Conservation (phyloP, 2,329 filamentous ascomycete species). For the Clonostachys rosea region DNA sequence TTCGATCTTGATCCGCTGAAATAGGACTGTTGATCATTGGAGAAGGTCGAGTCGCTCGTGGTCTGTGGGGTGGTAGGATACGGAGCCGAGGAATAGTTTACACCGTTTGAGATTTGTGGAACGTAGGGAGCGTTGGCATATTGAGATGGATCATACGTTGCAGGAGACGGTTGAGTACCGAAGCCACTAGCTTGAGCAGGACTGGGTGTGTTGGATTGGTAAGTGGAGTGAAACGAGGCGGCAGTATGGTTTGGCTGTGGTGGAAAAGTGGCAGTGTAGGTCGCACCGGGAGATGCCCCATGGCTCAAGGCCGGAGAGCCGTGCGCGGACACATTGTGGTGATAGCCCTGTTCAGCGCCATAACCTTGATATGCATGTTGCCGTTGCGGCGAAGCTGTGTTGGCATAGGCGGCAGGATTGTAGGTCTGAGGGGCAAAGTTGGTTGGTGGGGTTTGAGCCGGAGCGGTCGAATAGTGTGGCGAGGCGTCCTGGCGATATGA, state of each 20-base stretch:
- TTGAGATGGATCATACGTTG: constrained; percentile 29
- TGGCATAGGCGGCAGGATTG: constrained; percentile 56
- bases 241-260: constrained; percentile 3
- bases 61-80: constrained; percentile 50
- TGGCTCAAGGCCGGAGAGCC: constrained; percentile 20
- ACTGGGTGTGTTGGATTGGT: background rate
- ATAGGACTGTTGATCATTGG: constrained; percentile 34
- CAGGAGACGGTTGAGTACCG: constrained; percentile 15
- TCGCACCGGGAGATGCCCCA: constrained; percentile 28
- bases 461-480: constrained; percentile 24
- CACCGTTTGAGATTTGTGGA: constrained; percentile 31
- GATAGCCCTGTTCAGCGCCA: constrained; percentile 32
- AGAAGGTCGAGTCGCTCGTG: constrained; percentile 45
- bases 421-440: constrained; percentile 49
- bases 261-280: constrained; percentile 19
- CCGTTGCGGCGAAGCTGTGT: constrained; percentile 39
- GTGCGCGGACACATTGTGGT: constrained; percentile 31
- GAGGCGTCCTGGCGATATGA: constrained; percentile 37
- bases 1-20: constrained; percentile 38
- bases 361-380: constrained; percentile 46
- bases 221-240: constrained; percentile 6
- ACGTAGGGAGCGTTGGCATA: constrained; percentile 20
- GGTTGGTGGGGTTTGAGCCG: constrained; percentile 25
- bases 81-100: constrained; percentile 36
- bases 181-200: constrained; percentile 14